phyloP scores from a whole-genome alignment of 768 basidiomycete species.

The Asterophora parasitica region DNA sequence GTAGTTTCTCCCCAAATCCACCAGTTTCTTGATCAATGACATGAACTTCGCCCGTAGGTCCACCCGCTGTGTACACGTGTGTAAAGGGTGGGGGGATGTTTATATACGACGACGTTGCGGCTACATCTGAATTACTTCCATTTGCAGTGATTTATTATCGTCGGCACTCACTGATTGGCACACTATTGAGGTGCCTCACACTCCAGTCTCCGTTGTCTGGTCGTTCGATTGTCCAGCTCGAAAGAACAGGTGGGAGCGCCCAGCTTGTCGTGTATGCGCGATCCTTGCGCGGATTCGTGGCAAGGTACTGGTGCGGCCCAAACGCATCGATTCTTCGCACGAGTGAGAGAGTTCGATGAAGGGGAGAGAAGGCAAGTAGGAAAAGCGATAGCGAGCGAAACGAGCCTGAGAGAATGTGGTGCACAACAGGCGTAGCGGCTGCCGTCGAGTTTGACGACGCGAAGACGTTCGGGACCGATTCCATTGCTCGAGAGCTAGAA shows the following conservation, averaged over 20 bases:
- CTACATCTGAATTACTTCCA: constrained; percentile 21
- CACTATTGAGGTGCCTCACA: constrained; percentile 36
- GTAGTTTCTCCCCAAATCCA: constrained; percentile 38
- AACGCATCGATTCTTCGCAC: constrained; percentile 38
- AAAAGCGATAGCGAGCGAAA: constrained; percentile 49
- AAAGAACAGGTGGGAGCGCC: constrained; percentile 42
- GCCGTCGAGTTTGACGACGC: constrained; percentile 4
- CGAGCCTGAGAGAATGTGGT: constrained; percentile 43
- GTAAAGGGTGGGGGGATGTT: constrained; percentile 43
- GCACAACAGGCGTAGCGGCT: constrained; percentile 9
- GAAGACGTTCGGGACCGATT: constrained; percentile 10
- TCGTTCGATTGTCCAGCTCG: constrained; percentile 39
- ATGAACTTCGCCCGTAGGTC: constrained; percentile 48
- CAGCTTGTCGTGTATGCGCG: constrained; percentile 47
- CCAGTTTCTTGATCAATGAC: constrained; percentile 29
- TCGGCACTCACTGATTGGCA: constrained; percentile 38
- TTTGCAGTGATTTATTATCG: neutral
- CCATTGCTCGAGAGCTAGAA: constrained; percentile 9
- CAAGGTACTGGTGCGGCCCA: constrained; percentile 51
- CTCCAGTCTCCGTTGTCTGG: constrained; percentile 20
- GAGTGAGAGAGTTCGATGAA: constrained; percentile 32
- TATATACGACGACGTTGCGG: constrained; percentile 53
- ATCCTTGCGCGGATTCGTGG: constrained; percentile 29
- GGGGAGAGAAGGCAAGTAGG: constrained; percentile 44
- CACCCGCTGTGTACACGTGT: constrained; percentile 45